Evolutionary conservation across 2,329 filamentous ascomycete species (phyloP), one percentile per base, ranked within the genome.

Genomic region (Ophiostoma sp.): DNA sequence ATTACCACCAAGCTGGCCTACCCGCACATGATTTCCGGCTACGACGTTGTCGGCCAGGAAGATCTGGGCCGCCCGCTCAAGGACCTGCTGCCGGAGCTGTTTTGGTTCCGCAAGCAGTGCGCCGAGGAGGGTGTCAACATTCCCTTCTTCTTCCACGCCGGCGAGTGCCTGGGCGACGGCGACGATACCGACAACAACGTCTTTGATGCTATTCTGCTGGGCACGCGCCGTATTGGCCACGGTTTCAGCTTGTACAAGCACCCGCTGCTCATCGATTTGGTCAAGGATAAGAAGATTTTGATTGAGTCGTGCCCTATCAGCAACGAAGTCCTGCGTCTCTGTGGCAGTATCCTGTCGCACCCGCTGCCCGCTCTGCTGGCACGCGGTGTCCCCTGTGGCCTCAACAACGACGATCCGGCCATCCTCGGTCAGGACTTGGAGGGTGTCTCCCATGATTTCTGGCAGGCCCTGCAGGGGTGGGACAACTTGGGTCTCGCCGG

Each of bases 61-160:
- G 93, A 97, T 79, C 81, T 87, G 0, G 95, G 94, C 0, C 88
- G 93, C 15, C 87, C 94, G 0, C 87, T 98, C 33, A 86, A 87
- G 39, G 92, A 96, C 77, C 83, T 97, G 3, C 87, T 95, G 0
- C 94, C 95, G 0, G 90, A 97, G 78, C 84, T 98, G 0, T 95
- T 98, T 82, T 98, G 94, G 94, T 98, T 98, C 86, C 91, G 91
- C 76, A 95, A 95, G 81, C 89, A 92, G 78, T 98, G 94, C 80
- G 88, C 89, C 0, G 87, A 93, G 79, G 91, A 94, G 78, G 89
- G 88, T 2, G 88, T 98, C 50, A 89, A 94, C 69, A 90, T 99
- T 11, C 95, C 95, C 0, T 97, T 98, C 84, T 97, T 97, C 85
- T 97, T 98, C 84, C 95, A 98, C 80, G 95, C 95, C 0, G 95